These are phyloP conservation scores for Heimioporus sp. DNA, from an alignment of 768 basidiomycete genomes.

Conservation along the genomic window DNA sequence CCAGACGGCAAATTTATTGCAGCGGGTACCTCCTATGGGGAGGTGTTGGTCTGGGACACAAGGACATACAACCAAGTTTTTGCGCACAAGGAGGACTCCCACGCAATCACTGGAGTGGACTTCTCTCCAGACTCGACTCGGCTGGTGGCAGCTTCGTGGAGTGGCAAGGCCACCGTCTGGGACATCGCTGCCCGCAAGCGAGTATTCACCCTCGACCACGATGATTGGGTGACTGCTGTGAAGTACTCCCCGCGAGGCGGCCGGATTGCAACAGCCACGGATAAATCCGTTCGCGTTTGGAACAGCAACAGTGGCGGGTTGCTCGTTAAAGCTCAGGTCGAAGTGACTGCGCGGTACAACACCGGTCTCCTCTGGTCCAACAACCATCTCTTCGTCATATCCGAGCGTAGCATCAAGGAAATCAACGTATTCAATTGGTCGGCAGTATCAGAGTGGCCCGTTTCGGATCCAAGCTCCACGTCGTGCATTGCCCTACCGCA, in stretches of 20 bases:
- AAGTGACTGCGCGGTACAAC: no score
- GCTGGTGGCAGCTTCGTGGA: not conserved
- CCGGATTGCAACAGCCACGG: constrained; percentile 1
- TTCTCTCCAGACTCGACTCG: not conserved
- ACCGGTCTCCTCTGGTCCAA: no score
- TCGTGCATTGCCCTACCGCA: no score
- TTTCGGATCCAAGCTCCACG: no score
- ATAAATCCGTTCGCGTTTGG: no score
- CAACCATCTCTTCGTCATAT: no score
- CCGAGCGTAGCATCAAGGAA: no score
- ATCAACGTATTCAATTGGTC: no score
- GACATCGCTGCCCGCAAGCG: not conserved
- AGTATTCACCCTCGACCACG: not conserved
- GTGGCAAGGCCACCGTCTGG: not conserved
- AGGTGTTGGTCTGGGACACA: not conserved
- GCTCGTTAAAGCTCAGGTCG: no score
- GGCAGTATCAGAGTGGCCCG: no score
- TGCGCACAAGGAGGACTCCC: not conserved
- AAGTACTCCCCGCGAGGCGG: not conserved
- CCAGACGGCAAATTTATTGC: not conserved
- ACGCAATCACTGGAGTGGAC: not conserved
- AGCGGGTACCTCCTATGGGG: not conserved
- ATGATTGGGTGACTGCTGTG: not conserved
- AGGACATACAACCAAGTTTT: not conserved
- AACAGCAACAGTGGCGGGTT: no score